A percentile compares a stretch with the other conserved stretches of the same genome.
Evolutionary conservation across 208 protist species (phyloP).

Genomic region (Herpetomonas tarakana): DNA sequence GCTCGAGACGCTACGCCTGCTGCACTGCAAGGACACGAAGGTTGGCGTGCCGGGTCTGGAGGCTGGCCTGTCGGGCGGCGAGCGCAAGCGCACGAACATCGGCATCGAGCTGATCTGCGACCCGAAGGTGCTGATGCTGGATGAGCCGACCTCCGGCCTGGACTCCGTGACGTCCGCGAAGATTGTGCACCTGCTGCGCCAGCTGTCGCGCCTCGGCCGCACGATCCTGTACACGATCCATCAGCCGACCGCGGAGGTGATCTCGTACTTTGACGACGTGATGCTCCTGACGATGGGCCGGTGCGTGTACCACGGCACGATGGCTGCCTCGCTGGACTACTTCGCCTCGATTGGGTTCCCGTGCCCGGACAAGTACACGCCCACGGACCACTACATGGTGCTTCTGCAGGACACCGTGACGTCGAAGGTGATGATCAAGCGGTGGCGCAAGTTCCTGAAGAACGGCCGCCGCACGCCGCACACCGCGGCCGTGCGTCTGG

Average conservation of each 20-base stretch:
- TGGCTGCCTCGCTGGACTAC: constrained; percentile 58
- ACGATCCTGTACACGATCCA: constrained; percentile 94
- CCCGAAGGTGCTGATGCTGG: constrained; percentile 82
- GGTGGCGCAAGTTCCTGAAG: constrained; percentile 65
- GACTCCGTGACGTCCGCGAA: constrained; percentile 85
- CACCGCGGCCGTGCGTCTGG: constrained; percentile 44
- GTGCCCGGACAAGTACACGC: constrained; percentile 69
- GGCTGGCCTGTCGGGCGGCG: constrained; percentile 82
- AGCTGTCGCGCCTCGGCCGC: constrained; percentile 67
- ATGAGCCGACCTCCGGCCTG: constrained; percentile 90
- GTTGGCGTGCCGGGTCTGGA: constrained; percentile 71
- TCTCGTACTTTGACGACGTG: constrained; percentile 90
- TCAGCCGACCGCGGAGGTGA: constrained; percentile 90
- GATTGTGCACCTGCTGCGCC: constrained; percentile 72
- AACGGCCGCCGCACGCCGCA: constrained; percentile 40
- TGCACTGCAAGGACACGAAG: constrained; percentile 58
- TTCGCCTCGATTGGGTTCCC: constrained; percentile 78
- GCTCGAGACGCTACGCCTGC: constrained; percentile 61
- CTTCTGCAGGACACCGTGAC: constrained; percentile 63
- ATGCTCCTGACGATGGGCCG: constrained; percentile 83
- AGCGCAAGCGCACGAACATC: constrained; percentile 88
- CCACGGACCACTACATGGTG: constrained; percentile 89
- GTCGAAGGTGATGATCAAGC: constrained; percentile 51
- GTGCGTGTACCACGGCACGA: constrained; percentile 82
- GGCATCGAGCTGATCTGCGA: constrained; percentile 87